Percentiles rank a stretch among this genome's conserved stretches.
phyloP scores from a whole-genome alignment of 139 green algal species.

The Haematococcus lacustris region DNA sequence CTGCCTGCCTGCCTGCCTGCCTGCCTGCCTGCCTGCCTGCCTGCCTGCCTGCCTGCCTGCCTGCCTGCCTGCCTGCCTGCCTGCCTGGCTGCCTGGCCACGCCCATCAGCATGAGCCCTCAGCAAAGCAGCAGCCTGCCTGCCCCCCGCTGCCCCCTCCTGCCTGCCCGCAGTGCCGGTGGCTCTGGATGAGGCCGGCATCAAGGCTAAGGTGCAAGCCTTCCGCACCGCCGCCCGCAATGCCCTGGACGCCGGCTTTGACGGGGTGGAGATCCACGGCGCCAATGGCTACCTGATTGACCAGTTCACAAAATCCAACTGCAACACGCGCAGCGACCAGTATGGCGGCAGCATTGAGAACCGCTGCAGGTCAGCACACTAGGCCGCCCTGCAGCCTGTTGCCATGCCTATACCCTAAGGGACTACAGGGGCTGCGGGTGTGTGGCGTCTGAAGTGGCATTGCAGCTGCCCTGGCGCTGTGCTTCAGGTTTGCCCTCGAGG shows the following conservation, averaged over 20 bases:
- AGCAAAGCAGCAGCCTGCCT: too few species aligned
- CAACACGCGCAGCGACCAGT: slow-evolving; percentile 63
- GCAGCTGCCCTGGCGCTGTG: background rate
- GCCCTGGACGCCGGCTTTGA: slow-evolving; percentile 60
- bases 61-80: too few species aligned
- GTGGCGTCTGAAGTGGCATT: background rate
- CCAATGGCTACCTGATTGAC: slow-evolving; percentile 70
- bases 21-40: too few species aligned
- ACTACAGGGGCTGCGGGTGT: too few species aligned
- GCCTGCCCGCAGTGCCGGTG: slow-evolving; percentile 28
- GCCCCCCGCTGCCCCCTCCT: too few species aligned
- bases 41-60: too few species aligned
- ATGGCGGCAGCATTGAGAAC: slow-evolving; percentile 59
- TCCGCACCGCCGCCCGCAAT: slow-evolving; percentile 32
- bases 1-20: too few species aligned
- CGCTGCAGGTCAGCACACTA: slow-evolving; percentile 23
- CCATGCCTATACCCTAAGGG: background rate
- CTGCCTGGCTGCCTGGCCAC: too few species aligned
- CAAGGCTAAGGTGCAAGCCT: slow-evolving; percentile 11
- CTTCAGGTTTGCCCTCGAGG: slow-evolving; percentile 36
- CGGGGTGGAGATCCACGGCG: slow-evolving; percentile 67
- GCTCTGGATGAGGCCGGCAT: slow-evolving; percentile 42
- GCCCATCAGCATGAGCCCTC: too few species aligned
- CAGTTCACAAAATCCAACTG: slow-evolving; percentile 53
- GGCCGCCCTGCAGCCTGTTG: too few species aligned